phyloP scores from a whole-genome alignment of 345 rosid genomes.

The Eucalyptus regnans region DNA sequence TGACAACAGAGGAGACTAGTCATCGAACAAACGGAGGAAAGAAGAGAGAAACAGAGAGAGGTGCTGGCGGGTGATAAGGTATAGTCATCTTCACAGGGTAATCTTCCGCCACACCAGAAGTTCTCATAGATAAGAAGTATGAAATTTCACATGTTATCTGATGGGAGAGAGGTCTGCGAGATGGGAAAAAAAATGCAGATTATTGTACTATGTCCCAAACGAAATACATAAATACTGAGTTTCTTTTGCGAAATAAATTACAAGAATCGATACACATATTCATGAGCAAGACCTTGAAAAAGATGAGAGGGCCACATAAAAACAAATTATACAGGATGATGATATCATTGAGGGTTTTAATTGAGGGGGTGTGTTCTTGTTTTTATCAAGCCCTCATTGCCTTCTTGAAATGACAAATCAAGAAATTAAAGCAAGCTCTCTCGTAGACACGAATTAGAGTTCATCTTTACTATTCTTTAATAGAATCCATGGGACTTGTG shows the following conservation, averaged over 20 bases:
- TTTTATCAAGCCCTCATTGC: not conserved
- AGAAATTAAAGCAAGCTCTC: not conserved
- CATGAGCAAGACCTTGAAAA: not conserved
- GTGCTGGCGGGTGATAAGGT: not conserved
- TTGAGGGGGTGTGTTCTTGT: not conserved
- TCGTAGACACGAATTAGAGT: not conserved
- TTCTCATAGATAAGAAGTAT: not conserved
- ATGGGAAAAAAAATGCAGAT: not conserved
- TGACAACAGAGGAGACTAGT: not conserved
- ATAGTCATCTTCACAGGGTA: not conserved
- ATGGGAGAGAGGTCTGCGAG: not conserved
- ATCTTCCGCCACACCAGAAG: not conserved
- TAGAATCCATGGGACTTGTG: constrained; percentile 59
- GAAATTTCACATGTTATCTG: not conserved
- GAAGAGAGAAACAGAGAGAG: not conserved
- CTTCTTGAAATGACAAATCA: not conserved
- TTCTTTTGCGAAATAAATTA: not conserved
- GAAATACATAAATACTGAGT: not conserved
- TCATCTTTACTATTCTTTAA: constrained; percentile 9
- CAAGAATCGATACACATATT: not conserved
- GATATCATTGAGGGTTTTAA: not conserved
- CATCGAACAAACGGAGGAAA: not conserved
- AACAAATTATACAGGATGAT: not conserved
- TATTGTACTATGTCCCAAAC: not conserved
- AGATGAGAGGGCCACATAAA: not conserved